Conservation (phyloP, 768 basidiomycete species). For the Boletus eberwhitei region DNA sequence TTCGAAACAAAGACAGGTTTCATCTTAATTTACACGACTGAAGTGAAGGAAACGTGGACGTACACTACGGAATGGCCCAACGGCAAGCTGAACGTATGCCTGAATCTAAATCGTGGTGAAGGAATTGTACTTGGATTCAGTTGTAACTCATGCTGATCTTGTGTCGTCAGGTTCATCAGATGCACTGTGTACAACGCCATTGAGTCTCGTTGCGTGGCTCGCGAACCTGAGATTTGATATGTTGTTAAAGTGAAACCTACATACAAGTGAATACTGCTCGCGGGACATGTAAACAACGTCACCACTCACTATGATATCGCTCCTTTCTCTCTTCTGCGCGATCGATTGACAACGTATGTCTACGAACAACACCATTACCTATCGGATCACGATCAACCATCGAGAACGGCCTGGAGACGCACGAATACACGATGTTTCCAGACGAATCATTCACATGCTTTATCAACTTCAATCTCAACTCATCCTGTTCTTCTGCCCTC, state of each 20-base stretch:
- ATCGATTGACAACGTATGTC: slow-evolving; percentile 11
- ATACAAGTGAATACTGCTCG: background rate
- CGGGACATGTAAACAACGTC: background rate
- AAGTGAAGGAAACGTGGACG: background rate
- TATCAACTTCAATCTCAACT: slow-evolving; percentile 19
- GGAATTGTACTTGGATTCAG: slow-evolving; percentile 22
- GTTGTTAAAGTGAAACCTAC: background rate
- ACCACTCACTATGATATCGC: background rate
- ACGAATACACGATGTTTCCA: background rate
- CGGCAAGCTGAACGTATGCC: slow-evolving; percentile 16
- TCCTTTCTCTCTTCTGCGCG: background rate
- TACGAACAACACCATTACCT: background rate
- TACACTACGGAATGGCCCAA: slow-evolving; percentile 21
- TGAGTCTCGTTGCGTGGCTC: slow-evolving; percentile 16
- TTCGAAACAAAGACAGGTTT: background rate
- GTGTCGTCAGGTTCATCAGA: slow-evolving; percentile 25
- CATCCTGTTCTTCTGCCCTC: slow-evolving; percentile 4
- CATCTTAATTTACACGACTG: background rate
- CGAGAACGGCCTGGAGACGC: background rate
- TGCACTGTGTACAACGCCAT: slow-evolving; percentile 20
- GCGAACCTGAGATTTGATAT: slow-evolving; percentile 2
- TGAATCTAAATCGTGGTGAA: slow-evolving; percentile 18
- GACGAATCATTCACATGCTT: slow-evolving; percentile 17
- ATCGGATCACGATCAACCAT: background rate
- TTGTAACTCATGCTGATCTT: slow-evolving; percentile 29